These are phyloP conservation scores for Pisolithus tinctorius DNA, from an alignment of 768 basidiomycete species.

Conservation along the genomic window DNA sequence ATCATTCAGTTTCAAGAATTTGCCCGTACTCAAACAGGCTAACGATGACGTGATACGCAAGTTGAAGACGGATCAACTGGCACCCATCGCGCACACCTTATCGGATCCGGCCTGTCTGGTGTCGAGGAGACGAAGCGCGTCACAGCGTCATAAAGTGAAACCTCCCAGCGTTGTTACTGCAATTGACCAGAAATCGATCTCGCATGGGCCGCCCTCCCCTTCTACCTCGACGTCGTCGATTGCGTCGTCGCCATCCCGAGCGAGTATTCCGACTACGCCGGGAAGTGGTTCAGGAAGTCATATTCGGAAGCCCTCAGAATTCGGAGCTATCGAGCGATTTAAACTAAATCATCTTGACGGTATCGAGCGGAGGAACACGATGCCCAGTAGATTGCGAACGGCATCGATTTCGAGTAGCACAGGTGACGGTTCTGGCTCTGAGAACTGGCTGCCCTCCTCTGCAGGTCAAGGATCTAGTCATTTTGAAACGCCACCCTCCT, in stretches of 20 bases:
- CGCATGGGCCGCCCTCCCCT: conserved; percentile 84
- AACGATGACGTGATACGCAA: conserved; percentile 98
- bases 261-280: conserved; percentile 66
- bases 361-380: conserved; percentile 70
- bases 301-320: conserved; percentile 83
- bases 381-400: conserved; percentile 83
- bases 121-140: conserved; percentile 73
- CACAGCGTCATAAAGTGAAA: conserved; percentile 66
- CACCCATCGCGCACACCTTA: conserved; percentile 67
- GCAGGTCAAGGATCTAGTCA: conserved; percentile 47
- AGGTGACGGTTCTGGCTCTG: conserved; percentile 74
- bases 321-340: conserved; percentile 81
- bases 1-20: conserved; percentile 96
- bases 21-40: conserved; percentile 92
- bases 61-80: conserved; percentile 84
- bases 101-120: conserved; percentile 55
- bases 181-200: conserved; percentile 52
- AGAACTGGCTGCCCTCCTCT: conserved; percentile 55
- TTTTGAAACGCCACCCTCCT: conserved; percentile 72
- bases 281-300: conserved; percentile 52
- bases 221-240: conserved; percentile 89
- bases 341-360: conserved; percentile 76
- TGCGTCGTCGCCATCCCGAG: conserved; percentile 81
- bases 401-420: conserved; percentile 80
- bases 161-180: conserved; percentile 72